Conservation (phyloP, 1,284 basidiomycete species). For the Cutaneotrichosporon cutaneum region DNA sequence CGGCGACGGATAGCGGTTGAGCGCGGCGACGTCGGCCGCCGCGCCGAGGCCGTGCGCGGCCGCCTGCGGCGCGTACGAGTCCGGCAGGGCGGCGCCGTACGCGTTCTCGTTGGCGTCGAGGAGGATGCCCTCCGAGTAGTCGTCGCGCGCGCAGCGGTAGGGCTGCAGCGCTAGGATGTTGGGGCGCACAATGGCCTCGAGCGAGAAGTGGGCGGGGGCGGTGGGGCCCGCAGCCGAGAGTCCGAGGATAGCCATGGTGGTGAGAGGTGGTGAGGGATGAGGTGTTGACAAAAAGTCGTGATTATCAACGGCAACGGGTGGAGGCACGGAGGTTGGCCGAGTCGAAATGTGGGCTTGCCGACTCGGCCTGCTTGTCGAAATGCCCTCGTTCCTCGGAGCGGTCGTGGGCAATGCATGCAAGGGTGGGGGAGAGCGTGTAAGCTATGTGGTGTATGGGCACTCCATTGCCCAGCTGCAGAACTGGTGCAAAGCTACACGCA, state of each 20-base stretch:
- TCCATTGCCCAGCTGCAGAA: too few species aligned
- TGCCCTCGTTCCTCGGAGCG: too few species aligned
- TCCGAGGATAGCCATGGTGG: constrained; percentile 54
- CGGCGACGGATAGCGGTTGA: constrained; percentile 55
- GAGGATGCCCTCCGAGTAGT: constrained; percentile 90
- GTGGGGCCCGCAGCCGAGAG: constrained; percentile 53
- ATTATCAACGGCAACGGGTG: too few species aligned
- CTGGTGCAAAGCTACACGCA: too few species aligned
- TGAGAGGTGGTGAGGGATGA: not conserved
- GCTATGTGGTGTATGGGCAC: too few species aligned
- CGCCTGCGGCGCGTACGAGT: constrained; percentile 14
- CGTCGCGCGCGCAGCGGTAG: constrained; percentile 94
- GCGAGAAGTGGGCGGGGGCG: constrained; percentile 72
- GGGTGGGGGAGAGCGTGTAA: too few species aligned
- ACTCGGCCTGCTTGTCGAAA: not conserved
- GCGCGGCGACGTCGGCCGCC: constrained; percentile 41
- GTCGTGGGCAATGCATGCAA: too few species aligned
- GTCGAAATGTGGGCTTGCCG: constrained; percentile 5
- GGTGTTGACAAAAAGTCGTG: too few species aligned
- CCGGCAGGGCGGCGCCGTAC: constrained; percentile 75
- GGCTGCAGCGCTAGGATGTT: constrained; percentile 91
- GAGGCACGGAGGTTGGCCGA: not conserved
- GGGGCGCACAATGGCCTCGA: constrained; percentile 79
- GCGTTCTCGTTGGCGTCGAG: constrained; percentile 98
- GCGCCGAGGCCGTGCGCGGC: constrained; percentile 19